Conservation (phyloP, 2,329 filamentous ascomycete genomes). For the Botrytis galanthina region DNA sequence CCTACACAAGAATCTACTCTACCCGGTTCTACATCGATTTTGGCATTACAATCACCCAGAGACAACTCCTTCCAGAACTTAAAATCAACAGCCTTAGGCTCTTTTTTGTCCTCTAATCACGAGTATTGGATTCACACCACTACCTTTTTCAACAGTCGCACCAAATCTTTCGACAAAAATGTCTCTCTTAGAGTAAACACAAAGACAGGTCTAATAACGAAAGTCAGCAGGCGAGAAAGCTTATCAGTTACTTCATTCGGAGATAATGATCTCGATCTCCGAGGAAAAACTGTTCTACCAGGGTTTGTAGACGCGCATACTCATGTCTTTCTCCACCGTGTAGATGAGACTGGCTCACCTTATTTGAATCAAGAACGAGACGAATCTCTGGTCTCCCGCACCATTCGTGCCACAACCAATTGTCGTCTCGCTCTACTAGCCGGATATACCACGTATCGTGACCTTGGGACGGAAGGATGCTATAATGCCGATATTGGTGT, state of each 20-base stretch:
- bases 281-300: background rate
- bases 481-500: background rate
- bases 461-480: background rate
- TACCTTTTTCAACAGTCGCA: background rate
- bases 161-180: background rate
- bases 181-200: background rate
- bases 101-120: background rate
- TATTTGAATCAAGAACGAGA: background rate
- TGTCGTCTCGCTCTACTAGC: background rate
- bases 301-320: background rate
- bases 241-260: background rate
- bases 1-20: background rate
- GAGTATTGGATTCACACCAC: constrained; percentile 1
- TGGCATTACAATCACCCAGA: background rate
- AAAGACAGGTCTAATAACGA: background rate
- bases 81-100: too few species aligned
- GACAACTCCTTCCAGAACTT: too few species aligned
- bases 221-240: background rate
- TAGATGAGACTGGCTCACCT: background rate
- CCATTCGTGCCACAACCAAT: background rate
- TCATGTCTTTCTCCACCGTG: background rate
- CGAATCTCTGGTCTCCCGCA: background rate
- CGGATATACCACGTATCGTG: constrained; percentile 4
- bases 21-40: background rate
- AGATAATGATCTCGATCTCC: background rate